phyloP scores from a whole-genome alignment of 768 basidiomycete genomes.

The Postia placenta region DNA sequence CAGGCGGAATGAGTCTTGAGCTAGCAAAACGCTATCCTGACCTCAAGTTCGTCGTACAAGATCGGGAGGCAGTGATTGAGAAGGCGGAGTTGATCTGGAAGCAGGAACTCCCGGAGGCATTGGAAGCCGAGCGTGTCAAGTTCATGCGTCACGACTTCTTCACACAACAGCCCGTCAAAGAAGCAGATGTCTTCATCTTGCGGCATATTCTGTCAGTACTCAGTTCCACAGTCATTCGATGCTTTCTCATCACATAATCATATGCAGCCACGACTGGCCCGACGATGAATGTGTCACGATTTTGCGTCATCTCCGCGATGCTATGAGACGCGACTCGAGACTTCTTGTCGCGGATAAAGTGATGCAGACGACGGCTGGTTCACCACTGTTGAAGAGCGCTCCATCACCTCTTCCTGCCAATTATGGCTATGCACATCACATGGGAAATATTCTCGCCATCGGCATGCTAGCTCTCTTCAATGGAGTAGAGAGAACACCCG shows the following conservation, averaged over 20 bases:
- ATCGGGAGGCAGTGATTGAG: constrained; percentile 11
- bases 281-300: constrained; percentile 9
- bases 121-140: constrained; percentile 1
- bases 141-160: constrained; percentile 13
- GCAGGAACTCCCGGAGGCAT: constrained; percentile 3
- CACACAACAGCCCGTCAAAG: constrained; percentile 10
- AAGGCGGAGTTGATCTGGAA: constrained; percentile 8
- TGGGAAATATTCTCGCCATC: constrained; percentile 3
- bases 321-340: constrained; percentile 4
- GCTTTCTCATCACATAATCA: neutral
- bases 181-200: constrained; percentile 9
- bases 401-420: constrained; percentile 11
- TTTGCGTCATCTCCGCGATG: constrained; percentile 4
- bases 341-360: constrained; percentile 7
- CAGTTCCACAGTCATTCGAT: neutral
- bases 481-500: constrained; percentile 8
- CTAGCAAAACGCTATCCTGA: constrained; percentile 13
- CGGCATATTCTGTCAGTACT: constrained; percentile 9
- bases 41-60: constrained; percentile 16
- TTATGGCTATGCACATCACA: constrained; percentile 4
- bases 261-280: constrained; percentile 11
- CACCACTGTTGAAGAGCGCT: neutral
- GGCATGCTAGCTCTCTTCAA: constrained; percentile 12
- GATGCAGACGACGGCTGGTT: constrained; percentile 4
- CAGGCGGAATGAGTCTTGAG: constrained; percentile 9